A percentile compares a stretch with the other conserved stretches of the same genome.
These are phyloP conservation scores for Ogataea allantospora DNA, from an alignment of 805 yeast genomes.

Conservation along the genomic window DNA sequence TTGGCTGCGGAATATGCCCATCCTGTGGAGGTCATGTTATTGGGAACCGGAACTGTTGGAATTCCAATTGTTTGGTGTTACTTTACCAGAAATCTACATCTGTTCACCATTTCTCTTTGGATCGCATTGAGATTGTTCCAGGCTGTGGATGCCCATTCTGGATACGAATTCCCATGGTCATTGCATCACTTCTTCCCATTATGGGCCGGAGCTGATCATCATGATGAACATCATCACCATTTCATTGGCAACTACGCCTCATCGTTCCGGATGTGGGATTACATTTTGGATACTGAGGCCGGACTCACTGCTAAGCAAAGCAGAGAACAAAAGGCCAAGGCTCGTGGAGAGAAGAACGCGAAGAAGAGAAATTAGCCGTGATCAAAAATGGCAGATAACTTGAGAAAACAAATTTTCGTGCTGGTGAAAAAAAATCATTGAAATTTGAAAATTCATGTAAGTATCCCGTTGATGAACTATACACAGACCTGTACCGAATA, in stretches of 20 bases:
- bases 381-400: constrained; percentile 1
- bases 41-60: constrained; percentile 96
- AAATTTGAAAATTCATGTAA: constrained; percentile 4
- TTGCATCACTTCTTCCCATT: constrained; percentile 87
- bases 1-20: constrained; percentile 97
- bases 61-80: constrained; percentile 84
- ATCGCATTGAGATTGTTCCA: constrained; percentile 84
- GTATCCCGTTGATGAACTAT: constrained; percentile 12
- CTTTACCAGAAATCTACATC: constrained; percentile 72
- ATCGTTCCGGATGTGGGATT: constrained; percentile 96
- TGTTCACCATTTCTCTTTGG: constrained; percentile 90
- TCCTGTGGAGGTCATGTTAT: constrained; percentile 85
- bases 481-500: constrained; percentile 14
- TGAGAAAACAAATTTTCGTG: background rate
- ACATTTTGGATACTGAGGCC: constrained; percentile 80
- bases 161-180: constrained; percentile 97
- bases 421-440: background rate
- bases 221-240: constrained; percentile 94
- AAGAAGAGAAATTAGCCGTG: constrained; percentile 6
- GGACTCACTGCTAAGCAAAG: constrained; percentile 75
- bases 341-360: constrained; percentile 48
- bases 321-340: constrained; percentile 65
- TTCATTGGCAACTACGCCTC: constrained; percentile 95
- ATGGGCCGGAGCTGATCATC: constrained; percentile 99
- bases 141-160: constrained; percentile 97